Percentiles rank a stretch among this genome's conserved stretches.
These are phyloP conservation scores for Phytophthora hibernalis DNA, from an alignment of 352 stramenopile species.

Conservation along the genomic window DNA sequence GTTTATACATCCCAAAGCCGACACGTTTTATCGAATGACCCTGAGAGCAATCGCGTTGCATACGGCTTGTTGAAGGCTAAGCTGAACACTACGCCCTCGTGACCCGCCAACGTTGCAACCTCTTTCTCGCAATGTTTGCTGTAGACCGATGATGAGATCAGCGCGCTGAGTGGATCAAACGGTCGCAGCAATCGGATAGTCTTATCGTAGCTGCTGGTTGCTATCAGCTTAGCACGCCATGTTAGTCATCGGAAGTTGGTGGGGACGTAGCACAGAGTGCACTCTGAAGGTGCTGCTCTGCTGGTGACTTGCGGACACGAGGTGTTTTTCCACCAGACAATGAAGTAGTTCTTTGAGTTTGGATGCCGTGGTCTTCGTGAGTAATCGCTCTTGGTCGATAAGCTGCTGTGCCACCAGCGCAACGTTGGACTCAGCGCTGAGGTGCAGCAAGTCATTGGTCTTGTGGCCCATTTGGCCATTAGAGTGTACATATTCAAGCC, in stretches of 20 bases:
- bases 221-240: conserved; percentile 64
- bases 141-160: neutral
- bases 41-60: conserved; percentile 59
- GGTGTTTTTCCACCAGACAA: conserved; percentile 74
- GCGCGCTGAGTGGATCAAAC: conserved; percentile 19
- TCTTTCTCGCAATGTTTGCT: conserved; percentile 35
- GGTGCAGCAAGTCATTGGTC: conserved; percentile 70
- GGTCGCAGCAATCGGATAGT: conserved; percentile 63
- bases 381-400: conserved; percentile 62
- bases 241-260: conserved; percentile 77
- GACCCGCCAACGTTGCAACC: conserved; percentile 50
- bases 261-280: conserved; percentile 55
- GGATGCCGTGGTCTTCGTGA: conserved; percentile 47
- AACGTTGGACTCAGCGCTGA: conserved; percentile 78
- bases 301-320: conserved; percentile 40
- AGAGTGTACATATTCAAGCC: conserved; percentile 66
- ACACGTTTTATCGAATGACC: conserved; percentile 85
- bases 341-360: conserved; percentile 75
- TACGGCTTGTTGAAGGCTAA: conserved; percentile 68
- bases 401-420: conserved; percentile 57
- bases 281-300: conserved; percentile 36
- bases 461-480: conserved; percentile 54
- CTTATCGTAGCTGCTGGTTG: conserved; percentile 81
- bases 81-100: conserved; percentile 75
- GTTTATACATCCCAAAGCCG: conserved; percentile 68